Conservation (phyloP, 1,139 yeast genomes). For the Saccharomyces uvarum region DNA sequence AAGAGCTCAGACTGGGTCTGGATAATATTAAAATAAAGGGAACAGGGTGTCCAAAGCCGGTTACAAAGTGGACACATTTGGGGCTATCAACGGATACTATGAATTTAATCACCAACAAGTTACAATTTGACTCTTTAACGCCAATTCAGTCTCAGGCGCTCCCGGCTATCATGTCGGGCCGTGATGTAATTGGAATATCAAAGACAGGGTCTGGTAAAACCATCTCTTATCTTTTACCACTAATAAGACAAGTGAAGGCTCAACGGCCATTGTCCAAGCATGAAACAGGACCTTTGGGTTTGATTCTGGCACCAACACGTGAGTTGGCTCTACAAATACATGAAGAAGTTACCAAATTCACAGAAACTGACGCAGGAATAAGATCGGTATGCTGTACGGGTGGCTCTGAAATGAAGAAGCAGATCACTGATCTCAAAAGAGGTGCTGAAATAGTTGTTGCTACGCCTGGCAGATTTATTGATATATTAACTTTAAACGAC, state of each 20-base stretch:
- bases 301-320: constrained; percentile 85
- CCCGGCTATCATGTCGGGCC: constrained; percentile 84
- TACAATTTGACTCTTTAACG: constrained; percentile 41
- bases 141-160: constrained; percentile 88
- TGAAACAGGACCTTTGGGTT: constrained; percentile 67
- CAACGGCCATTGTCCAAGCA: constrained; percentile 48
- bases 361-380: constrained; percentile 39
- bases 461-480: constrained; percentile 94
- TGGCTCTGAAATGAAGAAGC: constrained; percentile 79
- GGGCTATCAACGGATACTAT: constrained; percentile 61
- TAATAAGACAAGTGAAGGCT: constrained; percentile 73
- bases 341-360: constrained; percentile 57
- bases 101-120: constrained; percentile 40
- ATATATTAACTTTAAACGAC: constrained; percentile 72
- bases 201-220: constrained; percentile 97
- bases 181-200: constrained; percentile 89
- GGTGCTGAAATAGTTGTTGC: constrained; percentile 83
- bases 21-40: constrained; percentile 66
- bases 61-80: constrained; percentile 70
- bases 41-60: constrained; percentile 53
- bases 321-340: constrained; percentile 83
- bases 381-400: constrained; percentile 82
- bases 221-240: constrained; percentile 74
- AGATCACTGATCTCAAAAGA: constrained; percentile 69
- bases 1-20: constrained; percentile 44